phyloP scores from a whole-genome alignment of 352 stramenopile species.

The Phytopythium sindhum region DNA sequence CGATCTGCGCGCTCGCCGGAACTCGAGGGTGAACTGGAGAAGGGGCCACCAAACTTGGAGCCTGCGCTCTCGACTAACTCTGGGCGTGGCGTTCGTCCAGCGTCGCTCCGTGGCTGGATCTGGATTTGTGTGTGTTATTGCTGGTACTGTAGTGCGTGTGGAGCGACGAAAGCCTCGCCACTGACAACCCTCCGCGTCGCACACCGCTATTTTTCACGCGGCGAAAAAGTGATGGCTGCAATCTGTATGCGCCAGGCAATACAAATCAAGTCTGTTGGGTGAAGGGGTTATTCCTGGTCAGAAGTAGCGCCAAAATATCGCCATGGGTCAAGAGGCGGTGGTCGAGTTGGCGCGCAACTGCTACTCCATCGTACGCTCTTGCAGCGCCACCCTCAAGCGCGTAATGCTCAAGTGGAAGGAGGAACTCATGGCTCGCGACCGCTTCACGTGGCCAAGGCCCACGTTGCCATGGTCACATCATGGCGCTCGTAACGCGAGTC shows the following conservation, averaged over 20 bases:
- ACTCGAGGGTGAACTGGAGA: not conserved
- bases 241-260: not conserved
- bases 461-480: not conserved
- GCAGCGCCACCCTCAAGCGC: not conserved
- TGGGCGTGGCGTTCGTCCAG: not conserved
- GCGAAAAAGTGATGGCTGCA: conserved; percentile 1
- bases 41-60: not conserved
- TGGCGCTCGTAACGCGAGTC: not conserved
- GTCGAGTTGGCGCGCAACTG: not conserved
- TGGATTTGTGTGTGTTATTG: not conserved
- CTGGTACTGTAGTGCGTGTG: not conserved
- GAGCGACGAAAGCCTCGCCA: not conserved
- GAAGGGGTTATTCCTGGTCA: not conserved
- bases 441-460: not conserved
- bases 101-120: not conserved
- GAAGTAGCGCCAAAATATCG: not conserved
- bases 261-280: not conserved
- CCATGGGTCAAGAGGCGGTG: not conserved
- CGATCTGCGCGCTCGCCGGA: not conserved
- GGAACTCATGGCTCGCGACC: not conserved
- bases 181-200: not conserved
- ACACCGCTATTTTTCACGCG: not conserved
- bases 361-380: conserved; percentile 3
- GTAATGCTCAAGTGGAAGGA: not conserved
- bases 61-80: not conserved